Percentiles rank a stretch among this genome's conserved stretches.
phyloP scores from a whole-genome alignment of 768 basidiomycete genomes.

The Lactarius hengduanensis region DNA sequence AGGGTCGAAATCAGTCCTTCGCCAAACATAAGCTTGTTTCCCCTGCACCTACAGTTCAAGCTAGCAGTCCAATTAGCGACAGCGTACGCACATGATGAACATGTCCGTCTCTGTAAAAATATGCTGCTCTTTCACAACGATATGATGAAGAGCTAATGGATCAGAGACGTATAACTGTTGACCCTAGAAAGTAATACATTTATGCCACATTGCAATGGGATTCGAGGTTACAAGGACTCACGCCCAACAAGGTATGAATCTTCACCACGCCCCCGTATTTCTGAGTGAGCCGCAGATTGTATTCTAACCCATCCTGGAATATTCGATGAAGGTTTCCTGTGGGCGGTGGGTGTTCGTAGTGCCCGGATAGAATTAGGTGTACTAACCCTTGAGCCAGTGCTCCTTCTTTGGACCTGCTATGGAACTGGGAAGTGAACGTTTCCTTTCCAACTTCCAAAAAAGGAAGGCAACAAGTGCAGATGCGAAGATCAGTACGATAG shows the following conservation, averaged over 20 bases:
- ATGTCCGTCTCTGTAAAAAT: constrained; percentile 21
- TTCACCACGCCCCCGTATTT: constrained; percentile 39
- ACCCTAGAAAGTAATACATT: constrained; percentile 7
- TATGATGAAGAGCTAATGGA: constrained; percentile 21
- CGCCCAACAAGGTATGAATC: constrained; percentile 39
- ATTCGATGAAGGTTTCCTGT: constrained; percentile 38
- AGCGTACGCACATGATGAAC: constrained; percentile 18
- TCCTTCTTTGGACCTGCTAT: constrained; percentile 38
- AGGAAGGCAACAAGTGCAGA: constrained; percentile 20
- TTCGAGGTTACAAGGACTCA: constrained; percentile 30
- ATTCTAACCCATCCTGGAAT: constrained; percentile 37
- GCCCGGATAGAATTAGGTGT: no score
- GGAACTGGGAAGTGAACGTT: constrained; percentile 28
- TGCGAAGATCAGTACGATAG: neutral
- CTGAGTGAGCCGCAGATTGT: constrained; percentile 35
- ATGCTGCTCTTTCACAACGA: constrained; percentile 26
- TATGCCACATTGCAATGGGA: constrained; percentile 25
- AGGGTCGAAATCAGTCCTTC: constrained; percentile 40
- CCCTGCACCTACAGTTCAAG: neutral
- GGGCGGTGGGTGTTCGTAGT: neutral
- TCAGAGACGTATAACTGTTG: constrained; percentile 13
- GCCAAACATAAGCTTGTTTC: constrained; percentile 37
- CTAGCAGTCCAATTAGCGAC: neutral
- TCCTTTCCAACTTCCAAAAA: constrained; percentile 29
- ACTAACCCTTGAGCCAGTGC: constrained; percentile 38